These are phyloP conservation scores for Cutaneotrichosporon cyanovorans DNA, from an alignment of 1,284 basidiomycete genomes.

Conservation along the genomic window DNA sequence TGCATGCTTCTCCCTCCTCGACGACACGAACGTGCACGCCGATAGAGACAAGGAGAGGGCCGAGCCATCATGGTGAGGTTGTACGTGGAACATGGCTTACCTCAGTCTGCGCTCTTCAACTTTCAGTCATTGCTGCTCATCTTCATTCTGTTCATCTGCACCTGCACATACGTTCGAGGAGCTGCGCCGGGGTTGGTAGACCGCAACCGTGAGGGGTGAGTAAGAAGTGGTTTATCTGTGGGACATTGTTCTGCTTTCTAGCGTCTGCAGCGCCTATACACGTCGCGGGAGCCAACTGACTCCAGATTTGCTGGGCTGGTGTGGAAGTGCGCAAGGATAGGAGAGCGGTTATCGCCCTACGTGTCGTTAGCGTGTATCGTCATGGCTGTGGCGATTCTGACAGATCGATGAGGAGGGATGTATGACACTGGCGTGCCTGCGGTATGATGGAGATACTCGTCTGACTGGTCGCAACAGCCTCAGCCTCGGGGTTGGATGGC, in stretches of 20 bases:
- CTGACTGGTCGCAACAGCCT: too few species aligned
- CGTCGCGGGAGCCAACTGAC: neutral
- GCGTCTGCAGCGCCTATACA: neutral
- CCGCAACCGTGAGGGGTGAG: slow-evolving; percentile 87
- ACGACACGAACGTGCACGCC: too few species aligned
- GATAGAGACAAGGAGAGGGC: neutral
- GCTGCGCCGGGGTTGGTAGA: slow-evolving; percentile 84
- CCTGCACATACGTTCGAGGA: slow-evolving; percentile 89
- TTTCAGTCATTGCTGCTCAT: slow-evolving; percentile 92
- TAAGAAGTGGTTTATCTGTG: slow-evolving; percentile 10
- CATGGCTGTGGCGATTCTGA: slow-evolving; percentile 62
- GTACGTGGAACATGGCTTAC: neutral
- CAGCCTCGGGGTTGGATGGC: too few species aligned
- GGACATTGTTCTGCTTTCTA: neutral
- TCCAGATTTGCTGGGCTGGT: slow-evolving; percentile 78
- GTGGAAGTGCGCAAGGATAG: slow-evolving; percentile 88
- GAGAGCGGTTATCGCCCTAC: slow-evolving; percentile 74
- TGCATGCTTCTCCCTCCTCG: too few species aligned
- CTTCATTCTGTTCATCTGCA: slow-evolving; percentile 88
- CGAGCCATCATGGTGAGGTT: slow-evolving; percentile 5
- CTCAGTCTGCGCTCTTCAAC: slow-evolving; percentile 94
- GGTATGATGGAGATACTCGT: too few species aligned
- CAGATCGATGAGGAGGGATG: neutral
- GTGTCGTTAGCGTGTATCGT: slow-evolving; percentile 68
- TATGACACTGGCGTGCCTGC: too few species aligned